phyloP scores from a whole-genome alignment of 2,329 filamentous ascomycete species.

The Drechslerella dactyloides region DNA sequence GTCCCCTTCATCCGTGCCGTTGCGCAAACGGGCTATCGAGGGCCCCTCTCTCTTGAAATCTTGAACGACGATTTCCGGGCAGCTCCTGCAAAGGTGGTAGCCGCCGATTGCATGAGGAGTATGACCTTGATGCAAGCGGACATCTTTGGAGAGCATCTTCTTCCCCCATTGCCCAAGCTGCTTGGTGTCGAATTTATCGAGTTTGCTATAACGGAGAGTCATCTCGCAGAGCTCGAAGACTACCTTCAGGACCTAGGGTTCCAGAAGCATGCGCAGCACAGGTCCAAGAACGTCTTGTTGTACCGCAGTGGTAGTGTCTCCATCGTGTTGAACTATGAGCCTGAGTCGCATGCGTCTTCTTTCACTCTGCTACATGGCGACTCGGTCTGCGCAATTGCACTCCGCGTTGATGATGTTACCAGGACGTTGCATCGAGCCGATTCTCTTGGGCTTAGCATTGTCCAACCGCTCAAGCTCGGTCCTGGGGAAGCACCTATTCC shows the following conservation, averaged over 20 bases:
- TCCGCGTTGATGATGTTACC: constrained; percentile 49
- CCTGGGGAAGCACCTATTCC: constrained; percentile 49
- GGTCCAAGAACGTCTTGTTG: constrained; percentile 50
- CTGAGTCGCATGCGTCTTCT: constrained; percentile 51
- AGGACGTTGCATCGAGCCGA: constrained; percentile 44
- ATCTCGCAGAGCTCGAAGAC: constrained; percentile 46
- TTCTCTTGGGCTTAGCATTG: constrained; percentile 46
- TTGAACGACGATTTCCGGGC: constrained; percentile 52
- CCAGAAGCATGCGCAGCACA: constrained; percentile 48
- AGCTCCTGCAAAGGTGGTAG: constrained; percentile 48
- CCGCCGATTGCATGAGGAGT: constrained; percentile 50
- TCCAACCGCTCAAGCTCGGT: constrained; percentile 48
- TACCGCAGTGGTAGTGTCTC: constrained; percentile 50
- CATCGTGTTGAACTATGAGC: constrained; percentile 51
- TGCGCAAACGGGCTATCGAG: constrained; percentile 50
- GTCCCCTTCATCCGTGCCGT: constrained; percentile 50
- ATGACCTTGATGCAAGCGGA: constrained; percentile 50
- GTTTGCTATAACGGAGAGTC: constrained; percentile 51
- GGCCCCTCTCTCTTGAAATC: constrained; percentile 51
- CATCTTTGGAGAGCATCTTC: constrained; percentile 50
- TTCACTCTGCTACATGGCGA: constrained; percentile 50
- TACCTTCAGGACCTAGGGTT: constrained; percentile 50
- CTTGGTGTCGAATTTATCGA: constrained; percentile 52
- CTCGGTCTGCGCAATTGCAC: constrained; percentile 49
- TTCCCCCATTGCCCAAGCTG: constrained; percentile 48